Percentiles rank a stretch among this genome's conserved stretches.
These are phyloP conservation scores for Crinitomyces ghanaensis DNA, from an alignment of 805 yeast species.

Conservation along the genomic window DNA sequence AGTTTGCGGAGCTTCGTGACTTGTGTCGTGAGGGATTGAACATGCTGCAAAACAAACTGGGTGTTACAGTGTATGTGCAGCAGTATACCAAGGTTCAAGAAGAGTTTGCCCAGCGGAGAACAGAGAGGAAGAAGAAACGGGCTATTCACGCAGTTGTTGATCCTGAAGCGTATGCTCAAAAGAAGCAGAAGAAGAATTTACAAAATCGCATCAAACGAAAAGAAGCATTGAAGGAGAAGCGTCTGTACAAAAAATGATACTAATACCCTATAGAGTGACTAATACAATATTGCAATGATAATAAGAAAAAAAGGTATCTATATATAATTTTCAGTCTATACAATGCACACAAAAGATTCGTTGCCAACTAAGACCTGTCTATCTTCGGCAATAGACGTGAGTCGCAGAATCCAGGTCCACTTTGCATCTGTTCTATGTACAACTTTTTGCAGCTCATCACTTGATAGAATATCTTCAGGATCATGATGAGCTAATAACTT, in stretches of 20 bases:
- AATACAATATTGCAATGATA: slow-evolving; percentile 44
- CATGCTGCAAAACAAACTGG: slow-evolving; percentile 55
- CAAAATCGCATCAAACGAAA: slow-evolving; percentile 68
- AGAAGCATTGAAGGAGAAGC: no score
- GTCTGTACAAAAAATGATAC: no score
- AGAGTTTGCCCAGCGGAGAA: slow-evolving; percentile 47
- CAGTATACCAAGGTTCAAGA: slow-evolving; percentile 55
- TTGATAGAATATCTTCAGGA: slow-evolving; percentile 18
- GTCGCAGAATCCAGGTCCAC: slow-evolving; percentile 17
- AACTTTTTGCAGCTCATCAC: slow-evolving; percentile 5
- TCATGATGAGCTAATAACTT: slow-evolving; percentile 26
- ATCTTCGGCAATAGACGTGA: slow-evolving; percentile 14
- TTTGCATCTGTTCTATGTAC: not conserved
- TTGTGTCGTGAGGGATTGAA: slow-evolving; percentile 56
- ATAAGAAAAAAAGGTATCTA: not conserved
- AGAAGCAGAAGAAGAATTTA: slow-evolving; percentile 66
- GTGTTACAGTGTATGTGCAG: slow-evolving; percentile 55
- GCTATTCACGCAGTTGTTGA: slow-evolving; percentile 64
- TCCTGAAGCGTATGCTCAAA: slow-evolving; percentile 73
- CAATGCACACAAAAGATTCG: slow-evolving; percentile 15
- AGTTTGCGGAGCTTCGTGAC: slow-evolving; percentile 33
- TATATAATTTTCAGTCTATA: not conserved
- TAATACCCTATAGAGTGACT: no score
- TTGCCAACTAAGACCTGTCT: slow-evolving; percentile 18
- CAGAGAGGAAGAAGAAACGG: slow-evolving; percentile 63